A percentile compares a stretch with the other conserved stretches of the same genome.
phyloP scores from a whole-genome alignment of 805 yeast genomes.

The Kazachstania kunashirensis region DNA sequence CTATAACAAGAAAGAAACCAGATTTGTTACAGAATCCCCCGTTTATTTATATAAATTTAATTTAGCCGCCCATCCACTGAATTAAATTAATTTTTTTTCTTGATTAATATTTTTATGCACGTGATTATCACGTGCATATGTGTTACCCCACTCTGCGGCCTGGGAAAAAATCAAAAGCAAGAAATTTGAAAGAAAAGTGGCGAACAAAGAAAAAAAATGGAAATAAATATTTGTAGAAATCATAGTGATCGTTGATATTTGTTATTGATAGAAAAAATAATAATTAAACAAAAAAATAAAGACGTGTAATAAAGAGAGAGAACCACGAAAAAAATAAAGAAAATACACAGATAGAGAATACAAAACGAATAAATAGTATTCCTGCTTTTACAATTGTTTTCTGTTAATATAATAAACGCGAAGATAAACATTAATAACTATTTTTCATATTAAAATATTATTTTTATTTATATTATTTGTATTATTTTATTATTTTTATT shows the following conservation, averaged over 20 bases:
- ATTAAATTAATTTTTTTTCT: too few species aligned
- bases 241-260: neutral
- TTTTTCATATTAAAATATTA: too few species aligned
- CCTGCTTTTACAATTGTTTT: neutral
- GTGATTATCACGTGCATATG: too few species aligned
- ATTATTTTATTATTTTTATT: too few species aligned
- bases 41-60: too few species aligned
- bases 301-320: neutral
- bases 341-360: neutral
- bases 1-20: too few species aligned
- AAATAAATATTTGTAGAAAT: neutral
- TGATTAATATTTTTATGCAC: too few species aligned
- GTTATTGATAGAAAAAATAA: neutral
- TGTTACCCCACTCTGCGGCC: too few species aligned
- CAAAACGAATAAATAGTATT: neutral
- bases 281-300: neutral
- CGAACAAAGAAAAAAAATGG: neutral
- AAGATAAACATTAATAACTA: neutral
- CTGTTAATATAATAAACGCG: neutral
- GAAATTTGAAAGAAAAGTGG: neutral
- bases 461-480: too few species aligned
- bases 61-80: too few species aligned
- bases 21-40: too few species aligned
- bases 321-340: neutral
- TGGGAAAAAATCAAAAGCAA: too few species aligned